phyloP scores from a whole-genome alignment of 1,284 basidiomycete species.

The Sanghuangporus weigelae region DNA sequence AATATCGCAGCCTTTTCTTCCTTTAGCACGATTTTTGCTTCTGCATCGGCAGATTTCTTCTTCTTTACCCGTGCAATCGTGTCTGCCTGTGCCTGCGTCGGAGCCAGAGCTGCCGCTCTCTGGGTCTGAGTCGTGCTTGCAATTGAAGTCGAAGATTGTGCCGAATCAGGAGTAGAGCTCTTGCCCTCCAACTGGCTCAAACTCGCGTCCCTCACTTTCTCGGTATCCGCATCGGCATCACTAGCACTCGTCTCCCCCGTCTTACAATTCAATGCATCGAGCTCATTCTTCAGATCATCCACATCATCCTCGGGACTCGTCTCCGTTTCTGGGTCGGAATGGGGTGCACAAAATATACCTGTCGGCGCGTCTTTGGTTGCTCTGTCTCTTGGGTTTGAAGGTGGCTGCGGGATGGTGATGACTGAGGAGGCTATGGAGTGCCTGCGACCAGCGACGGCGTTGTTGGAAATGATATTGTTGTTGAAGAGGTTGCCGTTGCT shows the following conservation, averaged over 20 bases:
- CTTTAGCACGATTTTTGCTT: conserved; percentile 76
- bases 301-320: conserved; percentile 42
- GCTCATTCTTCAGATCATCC: conserved; percentile 21
- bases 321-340: conserved; percentile 47
- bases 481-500: neutral
- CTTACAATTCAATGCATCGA: conserved; percentile 1
- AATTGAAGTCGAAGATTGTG: neutral
- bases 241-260: conserved; percentile 9
- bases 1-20: conserved; percentile 82
- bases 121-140: neutral
- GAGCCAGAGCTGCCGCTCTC: neutral
- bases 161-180: neutral
- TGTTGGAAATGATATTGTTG: neutral
- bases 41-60: conserved; percentile 39
- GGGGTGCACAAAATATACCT: conserved; percentile 43
- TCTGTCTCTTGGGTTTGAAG: conserved; percentile 46
- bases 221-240: neutral
- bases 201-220: conserved; percentile 8
- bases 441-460: conserved; percentile 38
- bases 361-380: conserved; percentile 34
- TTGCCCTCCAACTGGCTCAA: conserved; percentile 8
- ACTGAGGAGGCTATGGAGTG: conserved; percentile 66
- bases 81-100: neutral
- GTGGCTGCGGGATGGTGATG: conserved; percentile 75
- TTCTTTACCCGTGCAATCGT: conserved; percentile 11